Conservation (phyloP, 139 green algal genomes). For the Chlamydomonas incerta region DNA sequence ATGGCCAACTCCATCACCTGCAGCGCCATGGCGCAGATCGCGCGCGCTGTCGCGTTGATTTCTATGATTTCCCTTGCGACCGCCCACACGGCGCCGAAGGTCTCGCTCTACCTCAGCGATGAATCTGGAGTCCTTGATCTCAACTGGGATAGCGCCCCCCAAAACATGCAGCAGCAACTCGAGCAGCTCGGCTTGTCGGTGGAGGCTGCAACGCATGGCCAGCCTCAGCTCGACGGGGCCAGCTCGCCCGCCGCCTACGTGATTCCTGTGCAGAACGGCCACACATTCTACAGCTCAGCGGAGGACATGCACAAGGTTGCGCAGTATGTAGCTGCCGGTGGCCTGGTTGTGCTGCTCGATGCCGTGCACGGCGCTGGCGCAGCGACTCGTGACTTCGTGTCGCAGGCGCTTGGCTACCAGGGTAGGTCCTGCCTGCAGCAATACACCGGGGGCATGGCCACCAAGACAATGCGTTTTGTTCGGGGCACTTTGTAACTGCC, state of each 20-base stretch:
- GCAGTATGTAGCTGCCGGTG: background rate
- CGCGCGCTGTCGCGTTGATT: too few relatives aligned
- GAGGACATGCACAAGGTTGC: slow-evolving; percentile 22
- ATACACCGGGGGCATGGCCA: background rate
- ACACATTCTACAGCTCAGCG: background rate
- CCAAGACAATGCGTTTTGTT: too few relatives aligned
- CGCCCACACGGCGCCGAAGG: too few relatives aligned
- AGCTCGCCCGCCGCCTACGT: slow-evolving; percentile 9
- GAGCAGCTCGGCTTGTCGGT: slow-evolving; percentile 4
- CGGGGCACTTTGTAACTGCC: background rate
- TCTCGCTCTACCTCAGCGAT: slow-evolving; percentile 17
- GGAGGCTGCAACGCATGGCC: background rate
- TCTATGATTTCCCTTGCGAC: too few relatives aligned
- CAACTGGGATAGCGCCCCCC: background rate
- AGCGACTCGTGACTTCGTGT: background rate
- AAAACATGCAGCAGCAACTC: slow-evolving; percentile 27
- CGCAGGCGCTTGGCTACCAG: background rate
- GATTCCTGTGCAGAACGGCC: slow-evolving; percentile 22
- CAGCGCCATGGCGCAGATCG: too few relatives aligned
- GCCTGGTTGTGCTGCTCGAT: slow-evolving; percentile 15
- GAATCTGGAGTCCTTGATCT: slow-evolving; percentile 26
- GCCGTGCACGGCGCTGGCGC: background rate
- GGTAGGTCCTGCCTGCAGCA: background rate
- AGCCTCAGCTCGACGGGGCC: slow-evolving; percentile 33
- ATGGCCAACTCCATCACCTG: too few relatives aligned